Base-by-base conservation (phyloP, 768 basidiomycete species). In the Lactifluus pinguis region DNA sequence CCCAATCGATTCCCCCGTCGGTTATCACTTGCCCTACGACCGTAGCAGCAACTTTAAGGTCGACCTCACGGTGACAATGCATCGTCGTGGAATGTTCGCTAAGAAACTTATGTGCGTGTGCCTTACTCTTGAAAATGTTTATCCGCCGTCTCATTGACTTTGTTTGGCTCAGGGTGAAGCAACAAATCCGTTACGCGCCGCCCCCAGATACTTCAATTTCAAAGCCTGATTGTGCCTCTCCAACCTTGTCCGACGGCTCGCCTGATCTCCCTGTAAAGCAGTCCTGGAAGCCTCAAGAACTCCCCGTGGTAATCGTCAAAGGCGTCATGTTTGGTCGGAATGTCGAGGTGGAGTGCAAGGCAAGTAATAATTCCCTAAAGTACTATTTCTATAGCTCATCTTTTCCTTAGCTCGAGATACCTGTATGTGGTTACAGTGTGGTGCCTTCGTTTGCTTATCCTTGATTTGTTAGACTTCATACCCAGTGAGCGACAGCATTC, bases 331-430 rank as follows among this genome's bases (percentile, higher is more conserved):
- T 56, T 9, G 14, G 4, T 14, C 29, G 15, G 11, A 10, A 17
- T 25, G 52, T 63, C 41, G 45, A 59, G 21, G 57, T 65, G 30
- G 62, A 65, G 29, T 65, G 64, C 41, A 47, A 25, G 30, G 64
- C 63, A 36, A 30, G 32, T 9, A 34, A 54, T 8, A n/a, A 5
- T 52, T 34, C 17, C 47, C 15, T 2, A 41, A 21, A 4, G 29
- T 8, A 9, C 45, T 21, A 34, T 34, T 34, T 53, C 15, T 34
- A 7, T 19, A 41, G 36, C 60, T 64, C 25, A 13, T 4, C 5
- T 52, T 38, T 19, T 9, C 34, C 11, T 21, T 30, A 64, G 64
- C 52, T 59, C 34, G 30, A 53, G 15, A 10, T 29, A 25, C 57
- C 64, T 13, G 54, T 64, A 57, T 36, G 53, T 30, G 6, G 10